Evolutionary conservation across 805 yeast genomes (phyloP).

Genomic region (Hanseniaspora vineae): DNA sequence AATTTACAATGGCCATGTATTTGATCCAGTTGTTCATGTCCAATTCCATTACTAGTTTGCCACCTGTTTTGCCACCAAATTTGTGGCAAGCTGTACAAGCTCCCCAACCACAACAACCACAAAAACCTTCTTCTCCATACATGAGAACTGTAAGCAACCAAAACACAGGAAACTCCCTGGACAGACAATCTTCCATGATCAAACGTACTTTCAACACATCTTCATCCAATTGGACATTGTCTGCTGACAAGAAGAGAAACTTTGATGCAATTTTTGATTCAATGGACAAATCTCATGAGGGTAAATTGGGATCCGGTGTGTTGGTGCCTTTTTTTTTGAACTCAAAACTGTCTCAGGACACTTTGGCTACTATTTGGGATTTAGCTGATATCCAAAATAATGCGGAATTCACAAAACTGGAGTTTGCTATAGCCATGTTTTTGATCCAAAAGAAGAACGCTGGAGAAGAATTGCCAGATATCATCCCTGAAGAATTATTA

Average conservation of each 20-base stretch:
- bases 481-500: conserved; percentile 56
- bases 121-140: conserved; percentile 10
- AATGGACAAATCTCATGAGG: conserved; percentile 53
- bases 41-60: conserved; percentile 41
- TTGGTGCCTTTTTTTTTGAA: conserved; percentile 84
- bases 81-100: conserved; percentile 26
- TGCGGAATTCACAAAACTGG: conserved; percentile 67
- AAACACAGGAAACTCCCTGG: conserved; percentile 17
- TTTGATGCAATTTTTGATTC: conserved; percentile 70
- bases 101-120: conserved; percentile 10
- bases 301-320: conserved; percentile 58
- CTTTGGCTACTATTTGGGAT: conserved; percentile 88
- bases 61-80: conserved; percentile 31
- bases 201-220: conserved; percentile 22
- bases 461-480: conserved; percentile 67
- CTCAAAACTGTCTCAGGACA: conserved; percentile 74
- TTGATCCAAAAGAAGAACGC: conserved; percentile 73
- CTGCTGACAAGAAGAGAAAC: conserved; percentile 58
- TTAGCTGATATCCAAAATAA: conserved; percentile 79
- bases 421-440: conserved; percentile 89
- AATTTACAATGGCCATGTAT: conserved; percentile 90
- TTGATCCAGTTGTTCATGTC: conserved; percentile 59
- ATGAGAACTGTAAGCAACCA: conserved; percentile 12
- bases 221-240: conserved; percentile 50
- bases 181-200: conserved; percentile 3